Conservation (phyloP, 1,284 basidiomycete species). For the Cystobasidium slooffiae region DNA sequence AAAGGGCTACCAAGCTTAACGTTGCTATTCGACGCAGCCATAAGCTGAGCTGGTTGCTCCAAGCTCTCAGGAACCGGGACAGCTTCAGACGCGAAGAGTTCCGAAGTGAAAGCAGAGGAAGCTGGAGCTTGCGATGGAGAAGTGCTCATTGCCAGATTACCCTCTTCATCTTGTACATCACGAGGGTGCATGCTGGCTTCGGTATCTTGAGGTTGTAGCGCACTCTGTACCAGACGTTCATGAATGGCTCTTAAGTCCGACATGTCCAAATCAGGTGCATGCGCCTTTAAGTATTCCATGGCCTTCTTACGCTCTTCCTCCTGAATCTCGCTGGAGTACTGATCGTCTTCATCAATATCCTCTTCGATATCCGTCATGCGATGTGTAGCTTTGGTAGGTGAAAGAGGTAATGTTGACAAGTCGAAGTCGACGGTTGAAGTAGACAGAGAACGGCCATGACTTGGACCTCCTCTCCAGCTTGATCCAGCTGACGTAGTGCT, state of each 20-base stretch:
- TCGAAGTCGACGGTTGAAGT: conserved; percentile 29
- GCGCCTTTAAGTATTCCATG: not conserved
- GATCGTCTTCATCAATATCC: not conserved
- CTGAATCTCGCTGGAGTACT: not conserved
- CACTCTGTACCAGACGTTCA: conserved; percentile 23
- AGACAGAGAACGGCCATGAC: conserved; percentile 1
- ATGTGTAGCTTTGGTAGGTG: conserved; percentile 10
- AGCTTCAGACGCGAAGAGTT: not conserved
- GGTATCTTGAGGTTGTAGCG: not conserved
- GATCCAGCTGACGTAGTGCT: conserved; percentile 23
- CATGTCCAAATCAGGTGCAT: conserved; percentile 1
- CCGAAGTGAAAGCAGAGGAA: conserved; percentile 14
- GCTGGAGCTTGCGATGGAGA: not conserved
- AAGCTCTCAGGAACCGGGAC: not conserved
- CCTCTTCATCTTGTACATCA: not conserved
- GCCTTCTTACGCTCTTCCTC: not conserved
- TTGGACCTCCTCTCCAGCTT: conserved; percentile 28
- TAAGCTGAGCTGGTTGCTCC: not conserved
- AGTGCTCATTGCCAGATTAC: not conserved
- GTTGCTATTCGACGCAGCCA: not conserved
- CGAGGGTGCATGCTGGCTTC: not conserved
- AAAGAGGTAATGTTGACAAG: not conserved
- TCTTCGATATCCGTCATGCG: conserved; percentile 4
- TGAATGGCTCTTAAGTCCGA: conserved; percentile 25
- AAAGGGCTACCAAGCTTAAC: conserved; percentile 27